Evolutionary conservation across 352 stramenopile species (phyloP).

Genomic region (Phytophthora idaei): DNA sequence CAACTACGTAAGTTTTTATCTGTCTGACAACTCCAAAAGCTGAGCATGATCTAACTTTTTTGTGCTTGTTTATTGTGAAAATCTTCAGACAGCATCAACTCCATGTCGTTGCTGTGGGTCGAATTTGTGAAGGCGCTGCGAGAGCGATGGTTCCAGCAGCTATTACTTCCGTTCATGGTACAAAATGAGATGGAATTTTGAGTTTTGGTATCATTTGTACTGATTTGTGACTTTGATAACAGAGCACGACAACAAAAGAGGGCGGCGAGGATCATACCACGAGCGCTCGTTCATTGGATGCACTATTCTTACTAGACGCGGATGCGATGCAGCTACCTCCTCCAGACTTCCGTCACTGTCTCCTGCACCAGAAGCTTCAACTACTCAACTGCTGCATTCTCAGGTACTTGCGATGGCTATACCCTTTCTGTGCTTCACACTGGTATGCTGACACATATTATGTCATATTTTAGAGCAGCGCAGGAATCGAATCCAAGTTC

Average conservation of each 20-base stretch:
- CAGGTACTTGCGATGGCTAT: conserved; percentile 26
- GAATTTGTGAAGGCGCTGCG: conserved; percentile 83
- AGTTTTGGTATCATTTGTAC: conserved; percentile 1
- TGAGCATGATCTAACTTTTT: conserved; percentile 1
- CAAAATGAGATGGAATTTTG: conserved; percentile 1
- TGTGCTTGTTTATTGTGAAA: conserved; percentile 23
- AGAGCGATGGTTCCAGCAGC: conserved; percentile 71
- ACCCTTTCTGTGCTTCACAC: background rate
- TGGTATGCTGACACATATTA: background rate
- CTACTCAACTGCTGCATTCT: conserved; percentile 83
- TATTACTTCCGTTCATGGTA: conserved; percentile 78
- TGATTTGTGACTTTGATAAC: background rate
- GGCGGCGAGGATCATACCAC: conserved; percentile 33
- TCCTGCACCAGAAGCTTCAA: conserved; percentile 84
- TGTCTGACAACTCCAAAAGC: background rate
- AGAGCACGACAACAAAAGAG: conserved; percentile 45
- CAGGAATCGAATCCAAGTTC: conserved; percentile 29
- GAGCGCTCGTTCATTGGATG: conserved; percentile 46
- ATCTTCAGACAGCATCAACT: conserved; percentile 64
- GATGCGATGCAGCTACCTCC: conserved; percentile 52
- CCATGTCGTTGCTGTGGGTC: conserved; percentile 81
- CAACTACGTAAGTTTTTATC: conserved; percentile 55
- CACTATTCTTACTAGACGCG: conserved; percentile 61
- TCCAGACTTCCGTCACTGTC: conserved; percentile 74
- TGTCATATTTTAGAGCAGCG: conserved; percentile 25